Percentiles rank a stretch among this genome's conserved stretches.
Conservation (phyloP, 139 green algal species). For the Chlorella sp. region DNA sequence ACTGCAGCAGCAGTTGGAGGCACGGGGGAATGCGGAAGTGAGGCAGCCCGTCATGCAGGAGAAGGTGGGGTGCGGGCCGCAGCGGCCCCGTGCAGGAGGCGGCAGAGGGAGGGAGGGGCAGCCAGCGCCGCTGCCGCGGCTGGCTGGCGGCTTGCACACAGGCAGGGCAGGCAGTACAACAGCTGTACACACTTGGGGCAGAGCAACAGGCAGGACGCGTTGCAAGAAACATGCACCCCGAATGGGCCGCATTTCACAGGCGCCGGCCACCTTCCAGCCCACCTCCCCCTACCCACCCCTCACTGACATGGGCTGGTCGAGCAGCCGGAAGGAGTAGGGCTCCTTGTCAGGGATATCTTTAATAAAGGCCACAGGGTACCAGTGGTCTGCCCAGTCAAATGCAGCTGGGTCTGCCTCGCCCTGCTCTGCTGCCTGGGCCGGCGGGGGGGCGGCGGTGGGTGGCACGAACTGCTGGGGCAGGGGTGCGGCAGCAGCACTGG, state of each 20-base stretch:
- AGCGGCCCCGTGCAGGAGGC: neutral
- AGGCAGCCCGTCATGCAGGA: neutral
- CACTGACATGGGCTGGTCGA: constrained; percentile 38
- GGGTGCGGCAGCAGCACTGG: neutral
- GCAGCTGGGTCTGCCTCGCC: neutral
- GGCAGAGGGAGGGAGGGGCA: neutral
- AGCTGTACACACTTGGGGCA: too few relatives aligned
- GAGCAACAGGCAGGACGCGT: too few relatives aligned
- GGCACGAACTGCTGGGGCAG: neutral
- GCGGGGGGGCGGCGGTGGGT: neutral
- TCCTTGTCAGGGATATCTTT: constrained; percentile 9
- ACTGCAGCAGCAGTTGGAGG: neutral
- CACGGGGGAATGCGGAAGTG: neutral
- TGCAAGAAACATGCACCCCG: too few relatives aligned
- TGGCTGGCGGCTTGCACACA: too few relatives aligned
- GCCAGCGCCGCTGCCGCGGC: too few relatives aligned
- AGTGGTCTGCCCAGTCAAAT: constrained; percentile 10
- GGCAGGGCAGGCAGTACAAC: too few relatives aligned
- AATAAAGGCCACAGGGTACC: constrained; percentile 25
- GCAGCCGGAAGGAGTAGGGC: constrained; percentile 32
- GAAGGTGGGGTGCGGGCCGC: neutral
- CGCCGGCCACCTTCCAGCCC: too few relatives aligned
- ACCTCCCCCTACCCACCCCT: neutral
- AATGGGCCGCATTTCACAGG: too few relatives aligned
- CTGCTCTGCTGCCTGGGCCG: neutral